Percentiles rank a stretch among this genome's conserved stretches.
phyloP scores from a whole-genome alignment of 1,284 basidiomycete genomes.

The Trametes polyzona region DNA sequence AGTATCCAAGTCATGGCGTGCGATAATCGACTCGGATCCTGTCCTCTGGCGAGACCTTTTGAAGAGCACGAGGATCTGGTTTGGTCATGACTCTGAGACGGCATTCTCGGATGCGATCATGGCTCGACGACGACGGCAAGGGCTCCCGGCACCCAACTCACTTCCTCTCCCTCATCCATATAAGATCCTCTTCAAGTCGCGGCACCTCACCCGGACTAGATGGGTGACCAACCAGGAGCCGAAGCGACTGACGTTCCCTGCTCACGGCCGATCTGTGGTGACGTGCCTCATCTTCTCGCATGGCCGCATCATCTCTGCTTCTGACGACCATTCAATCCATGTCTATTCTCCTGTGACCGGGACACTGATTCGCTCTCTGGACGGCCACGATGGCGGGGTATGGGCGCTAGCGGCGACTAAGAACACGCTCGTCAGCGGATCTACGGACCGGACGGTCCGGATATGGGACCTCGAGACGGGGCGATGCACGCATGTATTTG shows the following conservation, averaged over 20 bases:
- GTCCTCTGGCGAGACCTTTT: conserved; percentile 85
- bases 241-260: conserved; percentile 79
- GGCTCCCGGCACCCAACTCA: conserved; percentile 44
- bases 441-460: conserved; percentile 92
- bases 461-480: conserved; percentile 89
- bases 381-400: conserved; percentile 93
- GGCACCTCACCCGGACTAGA: conserved; percentile 75
- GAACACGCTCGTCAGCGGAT: conserved; percentile 90
- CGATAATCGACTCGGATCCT: conserved; percentile 83
- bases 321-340: conserved; percentile 92
- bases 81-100: conserved; percentile 76
- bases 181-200: conserved; percentile 86
- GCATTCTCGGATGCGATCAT: conserved; percentile 69
- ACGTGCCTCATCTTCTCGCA: conserved; percentile 94
- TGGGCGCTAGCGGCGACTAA: conserved; percentile 90
- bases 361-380: conserved; percentile 70
- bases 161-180: conserved; percentile 80
- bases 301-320: conserved; percentile 93
- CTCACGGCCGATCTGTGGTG: conserved; percentile 88
- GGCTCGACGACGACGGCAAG: conserved; percentile 55
- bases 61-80: conserved; percentile 81
- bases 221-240: conserved; percentile 79
- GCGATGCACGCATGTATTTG: conserved; percentile 87
- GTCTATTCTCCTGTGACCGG: conserved; percentile 87
- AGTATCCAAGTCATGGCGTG: conserved; percentile 81